phyloP scores from a whole-genome alignment of 2,329 filamentous ascomycete species.

The Alternaria novae-zelandiae region DNA sequence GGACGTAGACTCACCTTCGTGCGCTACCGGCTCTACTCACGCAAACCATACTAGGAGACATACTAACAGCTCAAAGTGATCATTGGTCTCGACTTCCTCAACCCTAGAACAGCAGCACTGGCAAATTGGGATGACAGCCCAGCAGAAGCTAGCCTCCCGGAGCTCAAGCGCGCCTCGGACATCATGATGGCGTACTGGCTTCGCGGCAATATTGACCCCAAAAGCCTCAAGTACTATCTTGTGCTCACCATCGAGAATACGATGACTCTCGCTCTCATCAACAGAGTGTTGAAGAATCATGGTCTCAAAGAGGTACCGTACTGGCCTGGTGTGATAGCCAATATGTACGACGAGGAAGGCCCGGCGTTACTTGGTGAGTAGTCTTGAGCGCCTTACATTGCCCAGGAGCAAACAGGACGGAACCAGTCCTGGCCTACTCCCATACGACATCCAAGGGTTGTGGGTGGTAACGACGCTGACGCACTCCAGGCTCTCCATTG shows the following conservation, averaged over 20 bases:
- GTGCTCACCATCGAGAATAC: conserved; percentile 6
- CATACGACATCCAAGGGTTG: too few relatives aligned
- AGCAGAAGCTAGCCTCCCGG: too few relatives aligned
- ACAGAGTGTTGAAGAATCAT: background rate
- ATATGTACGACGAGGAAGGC: conserved; percentile 5
- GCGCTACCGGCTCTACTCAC: too few relatives aligned
- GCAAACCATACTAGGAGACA: too few relatives aligned
- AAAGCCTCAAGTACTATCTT: conserved; percentile 14
- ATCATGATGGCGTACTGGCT: conserved; percentile 4
- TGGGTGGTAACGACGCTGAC: background rate
- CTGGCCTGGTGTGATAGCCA: conserved; percentile 22
- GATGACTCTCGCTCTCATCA: background rate
- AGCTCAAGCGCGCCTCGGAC: background rate
- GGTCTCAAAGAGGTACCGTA: background rate
- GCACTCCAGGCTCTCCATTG: conserved; percentile 5
- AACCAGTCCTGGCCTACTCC: too few relatives aligned
- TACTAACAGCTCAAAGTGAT: too few relatives aligned
- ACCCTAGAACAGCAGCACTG: too few relatives aligned
- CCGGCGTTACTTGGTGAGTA: conserved; percentile 18
- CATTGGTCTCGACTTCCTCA: too few relatives aligned
- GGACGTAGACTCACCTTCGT: too few relatives aligned
- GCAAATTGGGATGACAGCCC: too few relatives aligned
- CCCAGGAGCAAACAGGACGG: too few relatives aligned
- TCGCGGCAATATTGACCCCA: background rate
- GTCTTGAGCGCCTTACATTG: too few relatives aligned